Percentiles rank a stretch among this genome's conserved stretches.
phyloP scores from a whole-genome alignment of 1,284 basidiomycete species.

The Grifola frondosa region DNA sequence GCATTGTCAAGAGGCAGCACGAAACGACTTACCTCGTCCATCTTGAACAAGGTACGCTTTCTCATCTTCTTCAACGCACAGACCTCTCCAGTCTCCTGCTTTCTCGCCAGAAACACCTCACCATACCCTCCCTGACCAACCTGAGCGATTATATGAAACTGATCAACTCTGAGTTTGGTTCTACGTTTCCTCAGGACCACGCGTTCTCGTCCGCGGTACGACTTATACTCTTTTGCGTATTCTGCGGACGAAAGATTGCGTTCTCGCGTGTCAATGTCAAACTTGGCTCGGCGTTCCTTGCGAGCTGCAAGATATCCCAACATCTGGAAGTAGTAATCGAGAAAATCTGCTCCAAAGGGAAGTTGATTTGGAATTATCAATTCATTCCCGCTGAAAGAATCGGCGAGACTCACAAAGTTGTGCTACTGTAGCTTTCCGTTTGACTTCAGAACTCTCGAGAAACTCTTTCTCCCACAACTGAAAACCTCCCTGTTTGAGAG shows the following conservation, averaged over 20 bases:
- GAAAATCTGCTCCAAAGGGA: slow-evolving; percentile 84
- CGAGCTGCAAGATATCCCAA: slow-evolving; percentile 85
- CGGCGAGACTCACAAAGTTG: slow-evolving; percentile 75
- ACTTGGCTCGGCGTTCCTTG: slow-evolving; percentile 78
- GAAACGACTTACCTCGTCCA: slow-evolving; percentile 79
- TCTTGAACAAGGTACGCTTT: slow-evolving; percentile 90
- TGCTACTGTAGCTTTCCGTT: slow-evolving; percentile 91
- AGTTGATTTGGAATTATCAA: too few species aligned
- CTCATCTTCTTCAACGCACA: slow-evolving; percentile 96
- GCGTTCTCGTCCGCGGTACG: slow-evolving; percentile 89
- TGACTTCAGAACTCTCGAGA: slow-evolving; percentile 81
- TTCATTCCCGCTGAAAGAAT: too few species aligned
- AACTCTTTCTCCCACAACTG: slow-evolving; percentile 85
- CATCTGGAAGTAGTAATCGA: slow-evolving; percentile 93
- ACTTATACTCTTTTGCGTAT: slow-evolving; percentile 81
- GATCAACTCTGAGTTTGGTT: slow-evolving; percentile 84
- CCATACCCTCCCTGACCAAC: slow-evolving; percentile 97
- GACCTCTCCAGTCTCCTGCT: slow-evolving; percentile 90
- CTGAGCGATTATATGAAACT: slow-evolving; percentile 95
- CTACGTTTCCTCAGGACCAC: slow-evolving; percentile 86
- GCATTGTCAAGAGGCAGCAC: slow-evolving; percentile 6
- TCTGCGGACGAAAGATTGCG: slow-evolving; percentile 66
- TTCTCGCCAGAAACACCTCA: slow-evolving; percentile 90
- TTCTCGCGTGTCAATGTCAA: slow-evolving; percentile 78
- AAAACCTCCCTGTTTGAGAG: slow-evolving; percentile 53